Conservation (phyloP, 768 basidiomycete genomes). For the Brasilioporus rufonigricans region DNA sequence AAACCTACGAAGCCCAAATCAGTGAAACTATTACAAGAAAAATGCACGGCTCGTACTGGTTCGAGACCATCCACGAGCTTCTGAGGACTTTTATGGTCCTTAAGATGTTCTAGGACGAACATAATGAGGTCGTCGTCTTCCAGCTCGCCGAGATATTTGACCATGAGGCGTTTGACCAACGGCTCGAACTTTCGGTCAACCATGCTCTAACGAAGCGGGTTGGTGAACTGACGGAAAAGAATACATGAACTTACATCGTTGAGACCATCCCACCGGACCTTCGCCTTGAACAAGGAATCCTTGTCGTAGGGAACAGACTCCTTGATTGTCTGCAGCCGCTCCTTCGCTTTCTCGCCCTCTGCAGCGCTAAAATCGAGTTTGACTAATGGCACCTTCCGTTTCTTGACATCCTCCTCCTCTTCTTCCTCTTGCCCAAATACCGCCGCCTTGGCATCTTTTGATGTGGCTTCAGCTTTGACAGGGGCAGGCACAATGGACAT, state of each 20-base stretch:
- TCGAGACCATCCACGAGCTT: conserved; percentile 89
- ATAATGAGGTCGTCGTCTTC: conserved; percentile 93
- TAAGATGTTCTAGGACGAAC: conserved; percentile 90
- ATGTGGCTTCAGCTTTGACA: conserved; percentile 43
- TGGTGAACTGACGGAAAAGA: conserved; percentile 7
- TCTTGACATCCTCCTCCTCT: conserved; percentile 76
- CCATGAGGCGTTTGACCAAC: conserved; percentile 78
- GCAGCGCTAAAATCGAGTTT: conserved; percentile 88
- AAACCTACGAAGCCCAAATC: conserved; percentile 51
- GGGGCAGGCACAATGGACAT: conserved; percentile 61
- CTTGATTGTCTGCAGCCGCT: conserved; percentile 76
- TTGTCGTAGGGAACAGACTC: conserved; percentile 73
- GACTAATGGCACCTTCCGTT: conserved; percentile 82
- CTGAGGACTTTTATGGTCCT: conserved; percentile 82
- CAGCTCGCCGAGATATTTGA: conserved; percentile 85
- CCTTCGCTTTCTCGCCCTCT: conserved; percentile 77
- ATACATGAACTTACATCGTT: conserved; percentile 61
- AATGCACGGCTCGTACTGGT: conserved; percentile 59
- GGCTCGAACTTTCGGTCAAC: conserved; percentile 87
- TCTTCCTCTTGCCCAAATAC: conserved; percentile 84
- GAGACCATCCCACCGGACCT: conserved; percentile 90
- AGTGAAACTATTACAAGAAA: background rate
- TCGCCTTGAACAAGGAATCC: conserved; percentile 76
- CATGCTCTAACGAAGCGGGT: conserved; percentile 50
- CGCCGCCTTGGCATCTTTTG: conserved; percentile 49